Evolutionary conservation across 257 asterid species (phyloP).

Genomic region (Eustoma russellianum): DNA sequence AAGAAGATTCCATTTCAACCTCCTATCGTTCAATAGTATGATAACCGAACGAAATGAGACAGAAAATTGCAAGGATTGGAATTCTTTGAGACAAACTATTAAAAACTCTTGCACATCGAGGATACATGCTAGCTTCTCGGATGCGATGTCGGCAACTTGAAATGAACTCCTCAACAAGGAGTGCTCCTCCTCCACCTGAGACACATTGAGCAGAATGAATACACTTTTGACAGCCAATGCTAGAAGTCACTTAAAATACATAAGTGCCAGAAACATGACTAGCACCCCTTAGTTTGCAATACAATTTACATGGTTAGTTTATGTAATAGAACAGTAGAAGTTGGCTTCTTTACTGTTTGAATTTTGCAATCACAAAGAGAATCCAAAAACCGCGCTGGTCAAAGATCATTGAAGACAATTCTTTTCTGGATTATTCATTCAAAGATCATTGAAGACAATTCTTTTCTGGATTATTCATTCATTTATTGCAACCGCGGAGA

Average conservation of each 20-base stretch:
- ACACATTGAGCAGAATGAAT: neutral
- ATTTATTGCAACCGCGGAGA: neutral
- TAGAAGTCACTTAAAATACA: neutral
- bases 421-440: neutral
- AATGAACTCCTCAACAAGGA: conserved; percentile 45
- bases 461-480: neutral
- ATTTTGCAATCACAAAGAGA: no score
- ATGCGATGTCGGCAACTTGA: conserved; percentile 32
- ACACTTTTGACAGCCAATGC: neutral
- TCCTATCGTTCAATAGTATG: neutral
- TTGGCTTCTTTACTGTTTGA: no score
- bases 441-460: neutral
- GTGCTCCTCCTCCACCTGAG: conserved; percentile 60
- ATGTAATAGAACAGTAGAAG: no score
- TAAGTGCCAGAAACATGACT: neutral
- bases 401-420: neutral
- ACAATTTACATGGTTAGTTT: no score
- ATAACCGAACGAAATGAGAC: neutral
- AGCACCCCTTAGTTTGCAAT: no score
- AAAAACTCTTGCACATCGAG: conserved; percentile 19
- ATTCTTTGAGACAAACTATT: conserved; percentile 2
- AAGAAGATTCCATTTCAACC: conserved; percentile 10
- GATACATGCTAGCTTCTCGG: conserved; percentile 57
- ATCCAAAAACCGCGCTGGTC: neutral
- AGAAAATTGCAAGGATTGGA: neutral